Evolutionary conservation across 495 filamentous ascomycete genomes (phyloP).

Genomic region (Acidiella bohemica): DNA sequence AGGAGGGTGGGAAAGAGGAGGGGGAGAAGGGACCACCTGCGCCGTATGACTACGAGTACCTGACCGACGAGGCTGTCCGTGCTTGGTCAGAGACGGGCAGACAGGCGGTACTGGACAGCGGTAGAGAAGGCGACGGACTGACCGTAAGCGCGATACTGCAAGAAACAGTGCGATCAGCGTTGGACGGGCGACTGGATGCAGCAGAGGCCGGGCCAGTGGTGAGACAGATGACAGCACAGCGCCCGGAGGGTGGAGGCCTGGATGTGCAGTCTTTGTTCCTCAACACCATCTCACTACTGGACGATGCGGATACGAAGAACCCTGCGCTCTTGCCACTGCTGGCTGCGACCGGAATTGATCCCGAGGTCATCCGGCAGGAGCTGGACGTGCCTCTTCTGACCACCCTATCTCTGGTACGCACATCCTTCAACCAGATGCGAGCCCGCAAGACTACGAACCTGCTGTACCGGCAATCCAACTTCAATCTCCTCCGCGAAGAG

Average conservation of each 20-base stretch:
- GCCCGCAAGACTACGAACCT: constrained; percentile 82
- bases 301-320: constrained; percentile 46
- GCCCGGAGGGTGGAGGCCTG: constrained; percentile 34
- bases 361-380: constrained; percentile 59
- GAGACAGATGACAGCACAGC: constrained; percentile 55
- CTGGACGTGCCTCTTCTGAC: constrained; percentile 68
- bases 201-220: constrained; percentile 57
- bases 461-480: constrained; percentile 89
- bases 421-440: constrained; percentile 65
- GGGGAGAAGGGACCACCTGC: constrained; percentile 1
- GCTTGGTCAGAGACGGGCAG: constrained; percentile 43
- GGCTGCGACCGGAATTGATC: constrained; percentile 54
- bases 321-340: constrained; percentile 41
- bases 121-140: constrained; percentile 49
- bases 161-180: constrained; percentile 61
- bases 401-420: constrained; percentile 63
- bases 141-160: constrained; percentile 63
- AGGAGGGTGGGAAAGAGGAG: no score
- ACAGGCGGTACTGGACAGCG: constrained; percentile 37
- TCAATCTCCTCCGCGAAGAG: constrained; percentile 91
- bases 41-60: constrained; percentile 43
- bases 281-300: constrained; percentile 63
- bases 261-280: constrained; percentile 52
- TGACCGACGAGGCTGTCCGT: constrained; percentile 37
- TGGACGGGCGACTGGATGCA: constrained; percentile 53